These are phyloP conservation scores for Fusarium ambrosium DNA, from an alignment of 2,329 filamentous ascomycete genomes.

Conservation along the genomic window DNA sequence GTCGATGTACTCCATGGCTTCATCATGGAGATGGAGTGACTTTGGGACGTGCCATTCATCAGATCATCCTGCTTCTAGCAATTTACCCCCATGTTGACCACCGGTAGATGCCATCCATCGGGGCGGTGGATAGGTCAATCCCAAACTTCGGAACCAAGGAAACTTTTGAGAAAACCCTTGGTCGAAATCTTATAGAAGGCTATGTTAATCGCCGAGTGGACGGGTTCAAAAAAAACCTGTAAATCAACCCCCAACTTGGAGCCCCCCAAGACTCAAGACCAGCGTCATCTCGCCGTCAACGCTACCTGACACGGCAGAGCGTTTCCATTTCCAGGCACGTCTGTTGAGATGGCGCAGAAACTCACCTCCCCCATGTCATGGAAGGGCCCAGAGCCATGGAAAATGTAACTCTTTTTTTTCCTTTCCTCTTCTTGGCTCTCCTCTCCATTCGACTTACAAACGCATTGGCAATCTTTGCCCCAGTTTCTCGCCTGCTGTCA, in stretches of 20 bases:
- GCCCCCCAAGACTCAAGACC: not conserved
- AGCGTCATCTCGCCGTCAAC: slow-evolving; percentile 43
- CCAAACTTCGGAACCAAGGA: slow-evolving; percentile 8
- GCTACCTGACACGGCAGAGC: slow-evolving; percentile 15
- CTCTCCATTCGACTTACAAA: not conserved
- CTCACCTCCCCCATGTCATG: slow-evolving; percentile 20
- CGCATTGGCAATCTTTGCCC: not conserved
- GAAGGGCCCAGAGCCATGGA: slow-evolving; percentile 20
- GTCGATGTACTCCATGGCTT: slow-evolving; percentile 27
- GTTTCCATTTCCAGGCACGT: slow-evolving; percentile 6
- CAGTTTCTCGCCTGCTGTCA: slow-evolving; percentile 16
- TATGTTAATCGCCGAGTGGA: slow-evolving; percentile 17
- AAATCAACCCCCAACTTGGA: slow-evolving; percentile 5
- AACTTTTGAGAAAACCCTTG: not conserved
- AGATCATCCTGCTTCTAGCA: slow-evolving; percentile 29
- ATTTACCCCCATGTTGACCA: slow-evolving; percentile 14
- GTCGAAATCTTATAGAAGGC: slow-evolving; percentile 11
- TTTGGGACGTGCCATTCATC: slow-evolving; percentile 33
- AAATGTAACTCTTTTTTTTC: slow-evolving; percentile 35
- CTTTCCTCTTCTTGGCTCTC: not conserved
- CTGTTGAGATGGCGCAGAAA: slow-evolving; percentile 15
- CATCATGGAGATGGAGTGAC: slow-evolving; percentile 22
- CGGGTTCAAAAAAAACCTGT: slow-evolving; percentile 1
- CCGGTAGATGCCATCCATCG: slow-evolving; percentile 21
- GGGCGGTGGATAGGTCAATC: slow-evolving; percentile 37